These are phyloP conservation scores for Yamadazyma atmosphaerica DNA, from an alignment of 1,139 yeast species.

Conservation along the genomic window DNA sequence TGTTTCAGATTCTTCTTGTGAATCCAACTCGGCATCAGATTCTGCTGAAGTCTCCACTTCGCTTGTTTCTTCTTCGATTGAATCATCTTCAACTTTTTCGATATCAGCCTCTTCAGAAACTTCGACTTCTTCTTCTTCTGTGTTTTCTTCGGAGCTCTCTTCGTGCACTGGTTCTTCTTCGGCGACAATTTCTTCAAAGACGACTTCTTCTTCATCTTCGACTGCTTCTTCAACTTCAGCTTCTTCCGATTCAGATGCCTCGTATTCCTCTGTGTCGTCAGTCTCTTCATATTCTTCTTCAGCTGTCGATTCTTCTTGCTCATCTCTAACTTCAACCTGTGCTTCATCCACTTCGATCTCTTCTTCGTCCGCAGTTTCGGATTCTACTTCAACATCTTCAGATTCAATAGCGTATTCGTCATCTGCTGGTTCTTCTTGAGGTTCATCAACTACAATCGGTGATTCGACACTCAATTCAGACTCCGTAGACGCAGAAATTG, in stretches of 20 bases:
- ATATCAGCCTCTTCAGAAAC: constrained; percentile 2
- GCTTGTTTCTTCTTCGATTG: constrained; percentile 1
- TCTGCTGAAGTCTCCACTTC: constrained; percentile 6
- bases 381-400: constrained; percentile 6
- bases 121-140: constrained; percentile 1
- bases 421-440: constrained; percentile 5
- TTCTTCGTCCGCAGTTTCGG: constrained; percentile 6
- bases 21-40: no score
- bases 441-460: constrained; percentile 9
- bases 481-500: constrained; percentile 4
- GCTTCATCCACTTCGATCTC: constrained; percentile 2
- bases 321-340: constrained; percentile 3
- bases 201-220: constrained; percentile 4
- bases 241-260: not conserved
- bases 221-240: constrained; percentile 2
- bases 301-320: constrained; percentile 2
- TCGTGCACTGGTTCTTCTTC: constrained; percentile 2
- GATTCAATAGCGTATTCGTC: constrained; percentile 3
- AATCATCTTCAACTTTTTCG: constrained; percentile 2
- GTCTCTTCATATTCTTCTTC: constrained; percentile 4
- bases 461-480: constrained; percentile 3
- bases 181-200: not conserved
- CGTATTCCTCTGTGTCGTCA: constrained; percentile 2
- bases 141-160: constrained; percentile 2
- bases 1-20: constrained; percentile 4